These are phyloP conservation scores for Entoloma clypeatum DNA, from an alignment of 1,284 basidiomycete species.

Conservation along the genomic window DNA sequence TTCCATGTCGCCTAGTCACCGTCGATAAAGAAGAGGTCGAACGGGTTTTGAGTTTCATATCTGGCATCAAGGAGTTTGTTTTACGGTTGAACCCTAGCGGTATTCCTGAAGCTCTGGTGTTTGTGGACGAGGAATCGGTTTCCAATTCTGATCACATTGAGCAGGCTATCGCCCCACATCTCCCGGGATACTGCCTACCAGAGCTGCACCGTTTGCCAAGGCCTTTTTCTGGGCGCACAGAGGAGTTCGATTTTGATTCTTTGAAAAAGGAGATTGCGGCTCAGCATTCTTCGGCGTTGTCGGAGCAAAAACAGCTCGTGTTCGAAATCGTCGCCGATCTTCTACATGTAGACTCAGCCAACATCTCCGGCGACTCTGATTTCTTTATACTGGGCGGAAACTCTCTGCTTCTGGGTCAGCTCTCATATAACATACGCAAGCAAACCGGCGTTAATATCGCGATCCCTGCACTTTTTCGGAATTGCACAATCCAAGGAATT, in stretches of 20 bases:
- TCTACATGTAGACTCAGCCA: slow-evolving; percentile 32
- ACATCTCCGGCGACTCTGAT: slow-evolving; percentile 37
- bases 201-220: too few species aligned
- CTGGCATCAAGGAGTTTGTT: too few species aligned
- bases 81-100: too few species aligned
- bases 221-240: slow-evolving; percentile 20
- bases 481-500: slow-evolving; percentile 40
- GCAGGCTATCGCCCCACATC: too few species aligned
- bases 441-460: slow-evolving; percentile 35
- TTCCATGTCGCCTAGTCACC: slow-evolving; percentile 31
- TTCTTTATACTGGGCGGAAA: slow-evolving; percentile 46
- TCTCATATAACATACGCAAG: slow-evolving; percentile 40
- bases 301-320: slow-evolving; percentile 31
- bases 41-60: slow-evolving; percentile 28
- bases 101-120: too few species aligned
- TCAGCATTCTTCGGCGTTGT: slow-evolving; percentile 31
- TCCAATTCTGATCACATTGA: too few species aligned
- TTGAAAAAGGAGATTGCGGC: slow-evolving; percentile 39
- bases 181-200: too few species aligned
- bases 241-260: slow-evolving; percentile 32
- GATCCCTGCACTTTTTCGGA: slow-evolving; percentile 37
- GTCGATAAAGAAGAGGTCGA: slow-evolving; percentile 36
- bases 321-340: slow-evolving; percentile 41
- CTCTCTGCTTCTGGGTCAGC: slow-evolving; percentile 42
- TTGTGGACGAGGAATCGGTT: too few species aligned